phyloP scores from a whole-genome alignment of 306 rosid genomes.

The Elaeagnus macrophylla region DNA sequence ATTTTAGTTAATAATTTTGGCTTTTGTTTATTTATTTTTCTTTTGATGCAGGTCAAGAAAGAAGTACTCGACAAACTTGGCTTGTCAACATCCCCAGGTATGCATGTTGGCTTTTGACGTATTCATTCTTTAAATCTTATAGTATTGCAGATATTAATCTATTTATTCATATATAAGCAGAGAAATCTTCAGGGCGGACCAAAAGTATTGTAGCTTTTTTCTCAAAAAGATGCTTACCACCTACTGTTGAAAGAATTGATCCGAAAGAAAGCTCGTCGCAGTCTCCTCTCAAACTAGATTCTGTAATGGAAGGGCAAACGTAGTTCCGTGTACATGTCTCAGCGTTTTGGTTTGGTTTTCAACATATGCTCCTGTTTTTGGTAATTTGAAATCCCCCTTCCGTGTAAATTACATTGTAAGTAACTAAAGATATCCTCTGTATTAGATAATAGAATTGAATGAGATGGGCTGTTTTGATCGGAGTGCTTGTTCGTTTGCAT shows the following conservation, averaged over 20 bases:
- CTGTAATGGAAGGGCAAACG: slow-evolving; percentile 15
- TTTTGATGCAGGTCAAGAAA: slow-evolving; percentile 67
- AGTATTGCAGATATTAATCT: neutral
- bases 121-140: neutral
- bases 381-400: too few species aligned
- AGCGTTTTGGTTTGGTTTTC: too few species aligned
- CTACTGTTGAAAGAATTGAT: slow-evolving; percentile 35
- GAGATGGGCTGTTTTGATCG: too few species aligned
- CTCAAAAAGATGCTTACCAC: slow-evolving; percentile 79
- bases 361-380: too few species aligned
- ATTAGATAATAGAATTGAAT: too few species aligned
- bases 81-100: slow-evolving; percentile 48
- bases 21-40: neutral
- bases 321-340: too few species aligned
- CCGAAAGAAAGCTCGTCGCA: slow-evolving; percentile 40
- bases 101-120: slow-evolving; percentile 1
- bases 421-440: too few species aligned
- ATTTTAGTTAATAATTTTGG: slow-evolving; percentile 2
- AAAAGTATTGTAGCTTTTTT: slow-evolving; percentile 63
- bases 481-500: too few species aligned
- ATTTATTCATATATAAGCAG: slow-evolving; percentile 32
- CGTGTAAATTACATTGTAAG: too few species aligned
- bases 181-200: slow-evolving; percentile 34
- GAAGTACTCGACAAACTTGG: slow-evolving; percentile 67
- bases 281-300: slow-evolving; percentile 31